Percentiles rank a stretch among this genome's conserved stretches.
These are phyloP conservation scores for Aspergillus egyptiacus DNA, from an alignment of 495 filamentous ascomycete species.

Conservation along the genomic window DNA sequence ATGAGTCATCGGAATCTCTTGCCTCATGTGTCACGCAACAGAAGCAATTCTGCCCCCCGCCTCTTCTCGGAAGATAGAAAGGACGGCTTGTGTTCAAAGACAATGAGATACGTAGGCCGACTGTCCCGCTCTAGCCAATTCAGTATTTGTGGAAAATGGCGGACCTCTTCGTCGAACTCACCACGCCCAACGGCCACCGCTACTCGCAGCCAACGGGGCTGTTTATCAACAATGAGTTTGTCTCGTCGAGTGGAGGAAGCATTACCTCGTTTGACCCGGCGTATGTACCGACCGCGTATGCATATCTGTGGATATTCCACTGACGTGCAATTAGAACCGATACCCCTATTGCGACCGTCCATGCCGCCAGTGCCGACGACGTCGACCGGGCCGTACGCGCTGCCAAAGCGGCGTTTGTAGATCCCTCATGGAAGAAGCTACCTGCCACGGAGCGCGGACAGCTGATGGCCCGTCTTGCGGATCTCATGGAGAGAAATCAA, in stretches of 20 bases:
- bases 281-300: no score
- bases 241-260: slow-evolving; percentile 63
- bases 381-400: slow-evolving; percentile 79
- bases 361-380: slow-evolving; percentile 72
- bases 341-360: slow-evolving; percentile 75
- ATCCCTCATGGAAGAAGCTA: slow-evolving; percentile 73
- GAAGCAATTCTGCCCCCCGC: no score
- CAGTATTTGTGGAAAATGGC: no score
- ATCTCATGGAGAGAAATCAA: slow-evolving; percentile 61
- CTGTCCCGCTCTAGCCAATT: no score
- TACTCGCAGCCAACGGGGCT: slow-evolving; percentile 76
- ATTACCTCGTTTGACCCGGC: slow-evolving; percentile 72
- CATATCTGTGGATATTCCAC: no score
- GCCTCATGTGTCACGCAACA: no score
- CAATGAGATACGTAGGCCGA: no score
- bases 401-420: slow-evolving; percentile 71
- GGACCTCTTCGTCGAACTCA: slow-evolving; percentile 54
- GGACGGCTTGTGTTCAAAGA: no score
- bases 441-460: slow-evolving; percentile 66
- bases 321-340: slow-evolving; percentile 76
- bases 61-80: no score
- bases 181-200: slow-evolving; percentile 79
- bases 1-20: no score
- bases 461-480: slow-evolving; percentile 67
- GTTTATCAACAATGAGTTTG: slow-evolving; percentile 94